Base-by-base conservation (phyloP, 768 basidiomycete species). In the Filobasidium floriforme region DNA sequence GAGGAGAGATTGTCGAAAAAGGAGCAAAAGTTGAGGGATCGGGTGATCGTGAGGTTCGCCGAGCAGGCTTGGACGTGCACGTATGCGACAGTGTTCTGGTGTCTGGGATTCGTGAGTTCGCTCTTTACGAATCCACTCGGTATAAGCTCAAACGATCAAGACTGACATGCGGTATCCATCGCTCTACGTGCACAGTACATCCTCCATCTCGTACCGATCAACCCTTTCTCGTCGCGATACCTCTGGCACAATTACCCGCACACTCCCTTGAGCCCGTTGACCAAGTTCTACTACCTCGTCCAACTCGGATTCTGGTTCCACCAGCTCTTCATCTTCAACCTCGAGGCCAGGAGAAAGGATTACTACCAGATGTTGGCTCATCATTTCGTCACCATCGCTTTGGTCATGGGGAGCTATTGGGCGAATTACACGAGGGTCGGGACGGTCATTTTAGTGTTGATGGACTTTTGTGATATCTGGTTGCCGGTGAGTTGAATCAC, bases 341-440 rank as follows among this genome's bases (percentile, higher is more conserved):
- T 92, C 29, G 96, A 99, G 78, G 91, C 87, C 44, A 84, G 86
- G 63, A 83, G 96, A 65, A 92, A 90, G 76, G 96, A 99, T 78
- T 91, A 97, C 78, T 81, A 82, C 72, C 94, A 97, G 79, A 97
- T 97, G 94, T 89, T 97, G 84, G 81, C 87, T 28, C 96, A 99
- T 81, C 96, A 99, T 76, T 75, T 94, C 71, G 88, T 98, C 70
- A 94, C 92, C 14, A 83, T 92, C 67, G 74, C 82, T 59, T 84
- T 99, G 68, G 86, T 97, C 80, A 79, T 82, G 41, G 73, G 81
- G 46, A 92, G 89, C 77, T 98, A 96, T 80, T 83, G 83, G 67
- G 85, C 83, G 76, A 88, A 92, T 79, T 88, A 87, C 75, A 94
- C 90, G 10, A 88, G 92, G 54, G 84, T 93, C 52, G 96, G 96